phyloP scores from a whole-genome alignment of 2,329 filamentous ascomycete species.

The Diaporthe velutina region DNA sequence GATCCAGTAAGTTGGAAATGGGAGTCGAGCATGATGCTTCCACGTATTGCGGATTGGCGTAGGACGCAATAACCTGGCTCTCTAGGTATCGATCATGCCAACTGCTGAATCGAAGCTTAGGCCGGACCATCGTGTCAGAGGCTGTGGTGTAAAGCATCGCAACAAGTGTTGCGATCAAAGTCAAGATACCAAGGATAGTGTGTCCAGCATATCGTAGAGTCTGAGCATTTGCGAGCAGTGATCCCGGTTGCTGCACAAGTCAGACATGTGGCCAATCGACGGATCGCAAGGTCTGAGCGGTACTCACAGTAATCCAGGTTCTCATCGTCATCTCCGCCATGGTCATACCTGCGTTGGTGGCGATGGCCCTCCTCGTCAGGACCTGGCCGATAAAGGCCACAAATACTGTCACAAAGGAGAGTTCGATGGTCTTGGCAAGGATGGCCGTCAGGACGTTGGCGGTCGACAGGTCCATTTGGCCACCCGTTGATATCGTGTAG shows the following conservation, averaged over 20 bases:
- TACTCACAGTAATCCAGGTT: slow-evolving; percentile 72
- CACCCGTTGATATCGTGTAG: slow-evolving; percentile 64
- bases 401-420: slow-evolving; percentile 83
- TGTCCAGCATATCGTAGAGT: slow-evolving; percentile 73
- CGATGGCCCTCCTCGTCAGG: slow-evolving; percentile 76
- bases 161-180: slow-evolving; percentile 73
- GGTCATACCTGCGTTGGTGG: slow-evolving; percentile 74
- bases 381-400: slow-evolving; percentile 82
- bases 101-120: slow-evolving; percentile 73
- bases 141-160: slow-evolving; percentile 83
- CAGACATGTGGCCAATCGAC: neutral
- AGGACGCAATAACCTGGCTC: slow-evolving; percentile 71
- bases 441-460: slow-evolving; percentile 77
- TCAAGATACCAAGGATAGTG: slow-evolving; percentile 74
- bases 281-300: neutral
- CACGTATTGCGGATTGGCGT: slow-evolving; percentile 73
- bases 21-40: slow-evolving; percentile 71
- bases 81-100: slow-evolving; percentile 63
- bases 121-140: slow-evolving; percentile 80
- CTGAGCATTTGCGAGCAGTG: slow-evolving; percentile 77
- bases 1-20: slow-evolving; percentile 60
- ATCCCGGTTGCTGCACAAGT: slow-evolving; percentile 71
- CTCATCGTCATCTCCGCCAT: slow-evolving; percentile 85
- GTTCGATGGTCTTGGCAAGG: slow-evolving; percentile 81
- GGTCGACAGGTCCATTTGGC: slow-evolving; percentile 69